Base-by-base conservation (phyloP, 345 rosid species). In the Bruguiera gymnorhiza region DNA sequence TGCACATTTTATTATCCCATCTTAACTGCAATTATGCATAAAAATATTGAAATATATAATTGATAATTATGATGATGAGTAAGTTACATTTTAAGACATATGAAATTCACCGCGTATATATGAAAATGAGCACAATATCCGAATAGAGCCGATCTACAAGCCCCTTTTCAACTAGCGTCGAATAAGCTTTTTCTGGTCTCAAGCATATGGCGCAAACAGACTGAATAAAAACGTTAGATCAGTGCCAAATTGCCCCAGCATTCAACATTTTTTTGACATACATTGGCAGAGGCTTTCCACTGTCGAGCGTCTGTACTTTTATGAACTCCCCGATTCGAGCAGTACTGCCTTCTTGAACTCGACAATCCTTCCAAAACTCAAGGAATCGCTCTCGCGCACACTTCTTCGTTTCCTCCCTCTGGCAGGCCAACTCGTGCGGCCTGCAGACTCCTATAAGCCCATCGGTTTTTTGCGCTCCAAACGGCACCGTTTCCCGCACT, bases 351-450 rank as follows among this genome's bases (percentile, higher is more conserved):
- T 20, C 9, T 79, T 79, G 34, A 52, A 79, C 75, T 81, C 87
- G 9, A 59, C 34, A 21, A 69, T 79, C 60, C 63, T 82, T 21
- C 84, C 81, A 0, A 78, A 62, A 11, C 81, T 84, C 58, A 80
- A 78, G 52, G 78, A 34, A 30, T 78, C 86, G 8, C 78, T 80
- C 36, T 80, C 86, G 11, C 60, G 46, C 15, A 63, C 70, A 29
- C 86, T 82, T 67, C 26, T 53, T n/a, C 73, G 65, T 62, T 80
- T 75, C 29, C 79, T 79, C n/a, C 83, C 85, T 30, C 77, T 83
- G 50, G 31, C 74, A 2, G 85, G 86, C 11, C 58, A 18, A 43
- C 8, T 85, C 60, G 65, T 60, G 0, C 79, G 86, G 83, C 69
- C 67, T 8, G 20, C 57, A 31, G 21, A 67, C 16, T 67, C 73